Conservation (phyloP, 495 filamentous ascomycete genomes). For the Haplographium delicatum region DNA sequence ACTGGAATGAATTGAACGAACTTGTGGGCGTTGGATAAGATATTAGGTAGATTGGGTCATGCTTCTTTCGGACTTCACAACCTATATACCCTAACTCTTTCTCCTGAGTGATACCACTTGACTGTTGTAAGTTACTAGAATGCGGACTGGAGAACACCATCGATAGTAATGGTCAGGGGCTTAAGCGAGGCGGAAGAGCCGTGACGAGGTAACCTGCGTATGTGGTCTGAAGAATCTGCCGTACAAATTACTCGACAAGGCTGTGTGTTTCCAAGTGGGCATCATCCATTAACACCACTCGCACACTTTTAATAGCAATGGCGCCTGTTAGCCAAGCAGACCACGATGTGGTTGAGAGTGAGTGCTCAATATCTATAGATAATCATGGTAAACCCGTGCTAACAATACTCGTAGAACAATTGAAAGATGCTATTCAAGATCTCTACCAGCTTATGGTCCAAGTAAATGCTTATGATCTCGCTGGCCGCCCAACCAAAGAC, state of each 20-base stretch:
- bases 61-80: no score
- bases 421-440: conserved; percentile 76
- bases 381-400: not conserved
- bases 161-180: no score
- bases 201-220: no score
- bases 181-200: no score
- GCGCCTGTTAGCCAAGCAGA: conserved; percentile 40
- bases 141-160: no score
- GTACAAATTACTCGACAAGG: not conserved
- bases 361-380: conserved; percentile 2
- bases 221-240: not conserved
- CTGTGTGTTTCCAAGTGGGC: not conserved
- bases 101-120: no score
- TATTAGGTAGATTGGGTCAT: no score
- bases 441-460: conserved; percentile 78
- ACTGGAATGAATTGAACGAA: no score
- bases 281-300: not conserved
- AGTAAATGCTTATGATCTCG: conserved; percentile 64
- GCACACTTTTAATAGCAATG: conserved; percentile 27
- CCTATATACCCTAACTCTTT: no score
- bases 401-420: conserved; percentile 40
- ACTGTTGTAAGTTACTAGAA: no score
- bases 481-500: conserved; percentile 45
- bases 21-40: no score
- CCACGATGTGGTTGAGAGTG: conserved; percentile 42